These are phyloP conservation scores for Aspergillus fijiensis DNA, from an alignment of 2,329 filamentous ascomycete species.

Conservation along the genomic window DNA sequence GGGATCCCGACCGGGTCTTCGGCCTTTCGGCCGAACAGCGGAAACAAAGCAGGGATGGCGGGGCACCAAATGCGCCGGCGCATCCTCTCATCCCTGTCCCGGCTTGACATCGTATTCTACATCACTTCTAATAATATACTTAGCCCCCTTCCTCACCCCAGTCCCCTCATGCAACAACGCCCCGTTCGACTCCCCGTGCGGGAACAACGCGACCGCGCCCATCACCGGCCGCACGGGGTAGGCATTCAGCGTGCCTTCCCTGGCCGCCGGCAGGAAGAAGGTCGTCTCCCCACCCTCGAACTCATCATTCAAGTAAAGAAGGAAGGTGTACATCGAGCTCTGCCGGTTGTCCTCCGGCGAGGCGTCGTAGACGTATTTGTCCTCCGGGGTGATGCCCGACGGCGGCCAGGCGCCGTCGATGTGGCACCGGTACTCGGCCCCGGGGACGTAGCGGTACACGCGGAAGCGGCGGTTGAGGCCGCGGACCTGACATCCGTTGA, in stretches of 20 bases:
- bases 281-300: conserved; percentile 71
- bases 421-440: conserved; percentile 69
- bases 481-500: conserved; percentile 58
- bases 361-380: conserved; percentile 65
- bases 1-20: not conserved
- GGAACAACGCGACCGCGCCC: conserved; percentile 67
- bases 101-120: conserved; percentile 64
- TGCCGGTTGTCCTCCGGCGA: conserved; percentile 61
- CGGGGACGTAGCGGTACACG: conserved; percentile 70
- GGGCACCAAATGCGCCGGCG: too few species aligned
- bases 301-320: conserved; percentile 70
- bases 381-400: conserved; percentile 59
- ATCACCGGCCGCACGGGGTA: conserved; percentile 68
- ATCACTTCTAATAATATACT: conserved; percentile 70
- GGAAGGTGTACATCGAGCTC: conserved; percentile 67
- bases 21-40: not conserved
- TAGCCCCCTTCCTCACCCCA: conserved; percentile 64
- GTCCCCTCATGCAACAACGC: conserved; percentile 69
- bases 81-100: not conserved
- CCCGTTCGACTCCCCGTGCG: conserved; percentile 66
- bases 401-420: conserved; percentile 74
- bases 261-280: conserved; percentile 64
- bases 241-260: conserved; percentile 66
- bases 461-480: conserved; percentile 69
- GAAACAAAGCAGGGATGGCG: too few species aligned